Evolutionary conservation across 768 basidiomycete genomes (phyloP), one percentile per base, ranked within the genome.

Genomic region (Amanita inopinata): DNA sequence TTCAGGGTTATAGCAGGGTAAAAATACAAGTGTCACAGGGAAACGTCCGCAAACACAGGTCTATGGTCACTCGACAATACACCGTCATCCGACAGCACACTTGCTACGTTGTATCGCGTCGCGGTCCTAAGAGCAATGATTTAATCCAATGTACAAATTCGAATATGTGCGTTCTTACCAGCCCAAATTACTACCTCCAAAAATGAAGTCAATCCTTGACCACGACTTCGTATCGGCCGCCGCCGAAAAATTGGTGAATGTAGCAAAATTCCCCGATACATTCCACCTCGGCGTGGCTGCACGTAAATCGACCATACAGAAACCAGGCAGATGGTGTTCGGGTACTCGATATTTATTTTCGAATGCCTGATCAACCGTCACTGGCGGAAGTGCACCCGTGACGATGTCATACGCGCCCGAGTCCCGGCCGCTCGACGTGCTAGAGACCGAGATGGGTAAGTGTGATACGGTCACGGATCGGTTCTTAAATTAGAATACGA

Each of bases 61-160:
- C 75, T 67, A 51, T 78, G 76, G 50, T 78, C 76, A 46, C 76
- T 78, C 4, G 66, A 66, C 38, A 74, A 59, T 12, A 71, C 51
- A 1, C 76, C 76, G 41, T 76, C 73, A 43, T 76, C 74, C 3
- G 64, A 61, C 11, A 70, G 54, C 3, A 65, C 58, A 2, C 61
- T 58, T 8, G 51, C 64, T 14, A 71, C 71, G 33, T 63, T 61
- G 50, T 67, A 69, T 5, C 47, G 53, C 7, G 54, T 47, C 2
- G 60, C 56, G 14, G 53, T 58, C 69, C 70, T 72, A 46, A 10
- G 27, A n/a, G n/a, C n/a, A n/a, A n/a, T n/a, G n/a, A n/a, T n/a
- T n/a, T n/a, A n/a, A n/a, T n/a, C n/a, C n/a, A n/a, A n/a, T n/a
- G n/a, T n/a, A n/a, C n/a, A n/a, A n/a, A n/a, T n/a, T n/a, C 20